Percentiles rank a stretch among this genome's conserved stretches.
These are phyloP conservation scores for Aspergillus sp. DNA, from an alignment of 2,329 filamentous ascomycete genomes.

Conservation along the genomic window DNA sequence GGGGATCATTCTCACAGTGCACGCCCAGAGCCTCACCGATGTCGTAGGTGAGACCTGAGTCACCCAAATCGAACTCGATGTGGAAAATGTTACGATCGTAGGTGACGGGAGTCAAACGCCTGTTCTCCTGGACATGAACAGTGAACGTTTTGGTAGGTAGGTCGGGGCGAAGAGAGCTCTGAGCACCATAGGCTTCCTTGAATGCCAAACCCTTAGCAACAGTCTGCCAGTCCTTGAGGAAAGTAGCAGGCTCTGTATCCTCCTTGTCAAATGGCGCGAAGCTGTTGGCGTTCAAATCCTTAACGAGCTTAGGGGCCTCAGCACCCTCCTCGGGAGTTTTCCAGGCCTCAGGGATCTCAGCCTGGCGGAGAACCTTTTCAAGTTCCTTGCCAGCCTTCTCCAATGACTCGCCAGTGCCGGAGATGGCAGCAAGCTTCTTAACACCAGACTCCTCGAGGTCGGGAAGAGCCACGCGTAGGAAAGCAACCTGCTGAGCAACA, in stretches of 20 bases:
- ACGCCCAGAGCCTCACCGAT: conserved; percentile 97
- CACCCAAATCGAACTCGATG: conserved; percentile 94
- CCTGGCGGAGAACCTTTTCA: conserved; percentile 66
- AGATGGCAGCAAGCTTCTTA: conserved; percentile 64
- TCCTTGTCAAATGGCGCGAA: conserved; percentile 78
- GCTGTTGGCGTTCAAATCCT: conserved; percentile 72
- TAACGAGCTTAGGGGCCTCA: conserved; percentile 51
- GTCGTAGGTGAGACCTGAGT: conserved; percentile 89
- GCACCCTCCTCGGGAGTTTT: conserved; percentile 59
- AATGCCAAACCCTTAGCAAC: conserved; percentile 86
- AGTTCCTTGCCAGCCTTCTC: conserved; percentile 63
- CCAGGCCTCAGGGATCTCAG: conserved; percentile 82
- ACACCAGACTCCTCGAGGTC: conserved; percentile 62
- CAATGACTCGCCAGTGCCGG: conserved; percentile 60
- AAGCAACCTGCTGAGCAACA: conserved; percentile 75
- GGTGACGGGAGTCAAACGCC: conserved; percentile 78
- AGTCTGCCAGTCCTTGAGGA: conserved; percentile 75
- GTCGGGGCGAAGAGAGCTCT: conserved; percentile 76
- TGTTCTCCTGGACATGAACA: conserved; percentile 91
- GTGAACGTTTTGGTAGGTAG: conserved; percentile 81
- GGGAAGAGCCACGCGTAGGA: conserved; percentile 74
- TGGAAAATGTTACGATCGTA: conserved; percentile 99
- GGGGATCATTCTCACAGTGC: conserved; percentile 87
- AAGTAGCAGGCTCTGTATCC: conserved; percentile 65
- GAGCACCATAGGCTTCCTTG: conserved; percentile 87